phyloP scores from a whole-genome alignment of 148 eudicot species.

The Arbutus unedo region DNA sequence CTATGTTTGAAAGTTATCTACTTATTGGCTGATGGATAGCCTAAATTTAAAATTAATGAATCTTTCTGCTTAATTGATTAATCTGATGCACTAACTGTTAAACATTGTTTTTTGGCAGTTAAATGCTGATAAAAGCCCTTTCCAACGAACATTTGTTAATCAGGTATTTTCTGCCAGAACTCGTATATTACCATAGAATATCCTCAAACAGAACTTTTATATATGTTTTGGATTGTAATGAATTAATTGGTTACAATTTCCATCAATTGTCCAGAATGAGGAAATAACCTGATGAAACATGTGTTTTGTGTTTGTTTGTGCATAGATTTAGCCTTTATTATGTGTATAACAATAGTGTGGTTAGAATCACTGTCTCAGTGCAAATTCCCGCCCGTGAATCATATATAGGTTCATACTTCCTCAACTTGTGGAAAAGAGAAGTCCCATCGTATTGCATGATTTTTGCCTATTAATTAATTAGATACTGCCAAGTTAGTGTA shows the following conservation, averaged over 20 bases:
- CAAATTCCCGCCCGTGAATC: not conserved
- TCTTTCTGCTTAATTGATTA: conserved; percentile 3
- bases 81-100: conserved; percentile 6
- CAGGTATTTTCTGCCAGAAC: conserved; percentile 51
- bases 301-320: not conserved
- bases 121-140: conserved; percentile 95
- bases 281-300: not conserved
- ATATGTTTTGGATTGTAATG: not conserved
- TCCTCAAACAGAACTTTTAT: not conserved
- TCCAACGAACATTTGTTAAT: conserved; percentile 92
- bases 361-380: not conserved
- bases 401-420: not conserved
- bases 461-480: not conserved
- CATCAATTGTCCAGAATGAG: not conserved
- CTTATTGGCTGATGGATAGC: not conserved
- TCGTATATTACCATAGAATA: not conserved
- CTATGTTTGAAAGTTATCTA: not conserved
- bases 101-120: conserved; percentile 54
- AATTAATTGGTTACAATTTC: not conserved
- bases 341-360: not conserved
- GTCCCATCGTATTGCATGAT: not conserved
- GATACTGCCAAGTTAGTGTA: not conserved
- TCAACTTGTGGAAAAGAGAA: conserved; percentile 5
- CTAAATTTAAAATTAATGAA: not conserved
- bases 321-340: not conserved